Conservation (phyloP, 163 green algal genomes). For the Scenedesmus sp. region DNA sequence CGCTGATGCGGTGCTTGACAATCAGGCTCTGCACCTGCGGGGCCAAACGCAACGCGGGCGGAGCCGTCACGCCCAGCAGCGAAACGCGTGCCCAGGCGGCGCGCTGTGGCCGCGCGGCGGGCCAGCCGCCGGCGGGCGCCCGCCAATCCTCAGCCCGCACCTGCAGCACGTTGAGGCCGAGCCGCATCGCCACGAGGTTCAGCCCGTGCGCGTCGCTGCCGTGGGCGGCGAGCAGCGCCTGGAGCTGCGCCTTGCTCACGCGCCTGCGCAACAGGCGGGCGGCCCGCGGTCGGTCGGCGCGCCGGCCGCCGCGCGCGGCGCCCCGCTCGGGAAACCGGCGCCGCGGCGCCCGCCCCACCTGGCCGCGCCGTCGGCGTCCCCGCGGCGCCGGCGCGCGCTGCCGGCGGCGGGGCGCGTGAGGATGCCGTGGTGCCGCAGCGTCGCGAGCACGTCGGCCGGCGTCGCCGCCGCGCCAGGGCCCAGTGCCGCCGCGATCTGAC, state of each 20-base stretch:
- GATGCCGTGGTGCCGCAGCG: constrained; percentile 43
- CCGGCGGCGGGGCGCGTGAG: too few species aligned
- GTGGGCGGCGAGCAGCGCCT: constrained; percentile 41
- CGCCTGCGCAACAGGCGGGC: not conserved
- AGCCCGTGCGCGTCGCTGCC: constrained; percentile 37
- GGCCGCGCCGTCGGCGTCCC: constrained; percentile 2
- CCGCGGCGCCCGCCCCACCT: not conserved
- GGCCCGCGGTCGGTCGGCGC: too few species aligned
- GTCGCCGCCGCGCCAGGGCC: not conserved
- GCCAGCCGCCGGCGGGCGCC: too few species aligned
- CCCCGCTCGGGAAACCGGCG: too few species aligned
- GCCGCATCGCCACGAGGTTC: constrained; percentile 39
- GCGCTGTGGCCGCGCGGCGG: too few species aligned
- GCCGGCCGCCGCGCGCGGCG: too few species aligned
- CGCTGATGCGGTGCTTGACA: constrained; percentile 17
- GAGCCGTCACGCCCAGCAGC: too few species aligned
- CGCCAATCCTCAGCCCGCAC: constrained; percentile 19
- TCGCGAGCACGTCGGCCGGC: constrained; percentile 44
- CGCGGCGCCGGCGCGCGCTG: constrained; percentile 3
- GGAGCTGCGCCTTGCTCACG: constrained; percentile 24
- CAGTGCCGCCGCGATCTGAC: constrained; percentile 30
- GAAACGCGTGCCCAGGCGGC: too few species aligned
- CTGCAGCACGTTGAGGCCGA: constrained; percentile 25
- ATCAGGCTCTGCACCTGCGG: constrained; percentile 42
- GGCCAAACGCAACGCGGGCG: too few species aligned